Conservation (phyloP, 2,329 filamentous ascomycete genomes). For the Colletotrichum karsti region DNA sequence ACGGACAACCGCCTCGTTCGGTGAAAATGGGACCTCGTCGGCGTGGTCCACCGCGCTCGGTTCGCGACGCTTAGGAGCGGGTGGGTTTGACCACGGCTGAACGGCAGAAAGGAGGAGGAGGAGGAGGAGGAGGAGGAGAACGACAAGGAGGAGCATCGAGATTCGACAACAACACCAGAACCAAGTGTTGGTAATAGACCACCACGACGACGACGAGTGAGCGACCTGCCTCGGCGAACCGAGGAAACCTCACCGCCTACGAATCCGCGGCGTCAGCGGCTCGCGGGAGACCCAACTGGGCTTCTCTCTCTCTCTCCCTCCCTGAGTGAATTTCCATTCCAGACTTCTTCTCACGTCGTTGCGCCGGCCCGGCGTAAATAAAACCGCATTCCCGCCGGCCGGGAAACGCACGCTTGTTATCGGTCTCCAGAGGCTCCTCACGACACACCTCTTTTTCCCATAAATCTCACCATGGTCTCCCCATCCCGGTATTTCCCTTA, state of each 20-base stretch:
- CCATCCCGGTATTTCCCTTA: conserved; percentile 22
- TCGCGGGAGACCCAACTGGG: conserved; percentile 41
- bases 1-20: not conserved
- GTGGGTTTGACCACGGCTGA: not conserved
- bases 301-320: no score
- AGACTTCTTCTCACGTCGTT: no score
- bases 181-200: conserved; percentile 14
- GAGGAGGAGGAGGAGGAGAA: not conserved
- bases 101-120: not conserved
- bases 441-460: not conserved
- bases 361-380: no score
- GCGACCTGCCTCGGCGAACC: conserved; percentile 39
- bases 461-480: conserved; percentile 6
- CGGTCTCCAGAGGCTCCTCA: not conserved
- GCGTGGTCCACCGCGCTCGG: not conserved
- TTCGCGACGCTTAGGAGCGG: conserved; percentile 10
- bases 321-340: conserved; percentile 35
- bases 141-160: not conserved
- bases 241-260: conserved; percentile 39
- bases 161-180: not conserved
- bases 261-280: conserved; percentile 41
- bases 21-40: conserved; percentile 30
- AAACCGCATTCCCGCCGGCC: not conserved
- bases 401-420: not conserved
- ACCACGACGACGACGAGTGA: conserved; percentile 32